Base-by-base conservation (phyloP, 345 rosid genomes). In the Populus tremula region DNA sequence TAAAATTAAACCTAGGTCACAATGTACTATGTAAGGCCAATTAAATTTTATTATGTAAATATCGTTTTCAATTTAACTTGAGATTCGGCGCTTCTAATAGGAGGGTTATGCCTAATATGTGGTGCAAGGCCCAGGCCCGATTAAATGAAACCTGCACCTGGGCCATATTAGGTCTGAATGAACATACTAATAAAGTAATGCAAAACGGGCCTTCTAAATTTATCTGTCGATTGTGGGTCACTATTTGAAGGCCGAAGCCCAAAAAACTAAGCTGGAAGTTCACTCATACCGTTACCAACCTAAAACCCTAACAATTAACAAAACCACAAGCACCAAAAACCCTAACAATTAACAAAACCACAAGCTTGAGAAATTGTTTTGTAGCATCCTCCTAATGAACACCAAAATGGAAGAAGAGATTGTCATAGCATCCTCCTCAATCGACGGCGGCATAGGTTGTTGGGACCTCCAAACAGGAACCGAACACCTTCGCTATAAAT, bases 381-480 rank as follows among this genome's bases (percentile, higher is more conserved):
- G 61, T 8, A 20, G 61, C 50, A 45, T 13, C 17, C 1, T 13
- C 50, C 11, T 45, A 45, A 11, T 13, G 16, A 45, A 3, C 16
- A 6, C 61, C 61, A 53, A 7, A 23, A 81, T 81, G 82, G 82
- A 78, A 45, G 88, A 87, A 71, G 74, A 70, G 20, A 2, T 88
- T 29, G 73, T 94, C 14, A 75, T 90, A 36, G 96, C 93, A 9
- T 90, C 94, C 21, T 94, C 98, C 1, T 91, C 97, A 8, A 73
- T 81, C 43, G 94, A 94, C 53, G 84, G 80, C 47, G 98, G 92
- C 61, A 87, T 91, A 76, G 92, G 97, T 75, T 86, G 92, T 79
- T 93, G 97, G 98, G 93, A 91, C 78, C 87, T 93, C 18, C 79
- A 78, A 73, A 81, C 95, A 2, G 97, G 95, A 27, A 82, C 76